Base-by-base conservation (phyloP, 225 moss, liverwort and hornwort genomes). In the Pseudisothecium myosuroides region DNA sequence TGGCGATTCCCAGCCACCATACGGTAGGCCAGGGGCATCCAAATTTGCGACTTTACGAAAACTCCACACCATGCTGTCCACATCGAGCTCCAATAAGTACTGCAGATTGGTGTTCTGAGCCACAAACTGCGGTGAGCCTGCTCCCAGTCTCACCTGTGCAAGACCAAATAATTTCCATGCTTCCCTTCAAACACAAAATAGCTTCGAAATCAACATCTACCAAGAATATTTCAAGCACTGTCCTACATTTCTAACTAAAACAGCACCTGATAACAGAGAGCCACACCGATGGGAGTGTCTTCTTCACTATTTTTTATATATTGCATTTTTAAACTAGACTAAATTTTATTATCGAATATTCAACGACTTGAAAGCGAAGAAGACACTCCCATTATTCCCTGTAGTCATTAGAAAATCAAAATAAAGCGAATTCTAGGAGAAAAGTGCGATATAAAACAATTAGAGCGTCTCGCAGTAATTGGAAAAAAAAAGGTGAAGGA, bases 1-100 rank as follows among this genome's bases (percentile, higher is more conserved):
- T 32, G 99, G 96, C 79, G 85, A 58, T 92, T 99, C 99, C 97
- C 99, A 99, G 84, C 99, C 99, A 77, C 99, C 99, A 83, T 99
- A 99, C 11, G 99, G 90, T 83, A 79, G 86, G 58, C 97, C 96
- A 66, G 95, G 96, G 72, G 95, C 93, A 90, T 94, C 89, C 84
- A 99, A 87, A 54, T 93, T 89, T 62, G 97, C 96, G 55, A 95
- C 94, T 84, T 90, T 88, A 34, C 97, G 95, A 85, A 97, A 99
- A 91, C 88, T 96, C 96, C 97, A 97, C 84, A 95, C 90, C 95
- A 99, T 90, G 58, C 89, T 89, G 88, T 99, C 88, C 81, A 96
- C 91, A 87, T 98, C 96, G 85, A 98, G 93, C 93, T 95, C 94
- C 89, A 97, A 87, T 88, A 98, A 92, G 88, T 98, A 98, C 85